Evolutionary conservation across 75 land plant species (phyloP), one percentile per base, ranked within the genome.

Genomic region (Cunninghamia lanceolata): DNA sequence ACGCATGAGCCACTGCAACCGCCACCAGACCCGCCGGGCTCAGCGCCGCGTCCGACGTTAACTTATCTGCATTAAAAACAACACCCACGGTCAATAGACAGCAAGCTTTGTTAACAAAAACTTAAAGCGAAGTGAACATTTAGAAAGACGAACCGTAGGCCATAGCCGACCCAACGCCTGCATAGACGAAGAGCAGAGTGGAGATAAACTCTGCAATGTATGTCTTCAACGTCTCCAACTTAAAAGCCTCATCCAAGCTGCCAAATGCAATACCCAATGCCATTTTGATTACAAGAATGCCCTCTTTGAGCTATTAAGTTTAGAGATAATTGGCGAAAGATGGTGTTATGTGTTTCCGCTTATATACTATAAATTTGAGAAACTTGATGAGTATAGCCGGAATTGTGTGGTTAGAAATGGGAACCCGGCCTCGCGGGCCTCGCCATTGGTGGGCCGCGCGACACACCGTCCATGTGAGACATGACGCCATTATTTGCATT

Each of bases 151-250:
- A 83, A 89, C 87, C 74, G 52, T 82, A 93, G 21, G 95, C 84
- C 86, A 94, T 86, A 84, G 86, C 91, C 11, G 93, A 90, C 0
- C 95, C 95, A 25, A 89, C 93, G 7, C 95, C 95, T 19, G 93
- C 91, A 86, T 90, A 93, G 42, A 93, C 95, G 82, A 94, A 94
- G 76, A 94, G 88, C 38, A 93, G 85, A 28, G 92, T 92, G 54
- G 92, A 87, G 53, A 93, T 93, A 91, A 94, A 92, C 89, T 94
- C 95, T 32, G 94, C 90, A 66, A 94, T 63, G 46, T 95, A 95
- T 46, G 88, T 88, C 87, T 88, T 90, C n/a, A 39, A 1, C 2
- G 43, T 34, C 42, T 77, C n/a, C 19, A 39, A 77, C 45, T 21
- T 77, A 25, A 77, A 21, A 10, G n/a, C 9, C 1, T 63, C 68